Evolutionary conservation across 495 filamentous ascomycete species (phyloP).

Genomic region (Penicillium verhagenii): DNA sequence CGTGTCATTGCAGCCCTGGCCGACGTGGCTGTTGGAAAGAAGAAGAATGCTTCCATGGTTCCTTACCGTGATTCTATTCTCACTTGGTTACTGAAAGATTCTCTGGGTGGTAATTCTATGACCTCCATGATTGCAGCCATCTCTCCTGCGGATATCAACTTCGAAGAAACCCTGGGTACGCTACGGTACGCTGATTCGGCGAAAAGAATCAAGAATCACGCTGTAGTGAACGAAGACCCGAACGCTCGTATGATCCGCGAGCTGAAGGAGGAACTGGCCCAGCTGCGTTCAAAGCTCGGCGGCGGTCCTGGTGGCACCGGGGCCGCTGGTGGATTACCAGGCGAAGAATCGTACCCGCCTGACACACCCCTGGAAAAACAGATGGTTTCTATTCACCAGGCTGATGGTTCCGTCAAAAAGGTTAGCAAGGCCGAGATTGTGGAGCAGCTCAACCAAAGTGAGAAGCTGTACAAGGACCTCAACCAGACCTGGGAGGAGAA

Average conservation of each 20-base stretch:
- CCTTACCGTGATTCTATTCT: slow-evolving; percentile 96
- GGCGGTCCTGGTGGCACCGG: slow-evolving; percentile 55
- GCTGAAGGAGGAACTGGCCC: slow-evolving; percentile 89
- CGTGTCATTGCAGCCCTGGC: slow-evolving; percentile 97
- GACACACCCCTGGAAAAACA: slow-evolving; percentile 92
- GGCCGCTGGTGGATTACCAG: slow-evolving; percentile 41
- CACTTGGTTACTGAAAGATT: slow-evolving; percentile 97
- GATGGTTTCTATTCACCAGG: slow-evolving; percentile 87
- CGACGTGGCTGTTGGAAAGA: slow-evolving; percentile 83
- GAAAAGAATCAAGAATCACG: slow-evolving; percentile 99
- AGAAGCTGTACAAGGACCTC: slow-evolving; percentile 93
- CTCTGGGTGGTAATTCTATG: slow-evolving; percentile 97
- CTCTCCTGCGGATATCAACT: slow-evolving; percentile 98
- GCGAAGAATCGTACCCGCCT: slow-evolving; percentile 82
- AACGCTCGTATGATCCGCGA: slow-evolving; percentile 99
- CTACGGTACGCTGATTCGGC: slow-evolving; percentile 96
- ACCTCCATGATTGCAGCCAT: slow-evolving; percentile 99
- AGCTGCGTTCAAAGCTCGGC: slow-evolving; percentile 82
- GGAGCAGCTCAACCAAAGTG: slow-evolving; percentile 90
- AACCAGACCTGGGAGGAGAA: slow-evolving; percentile 99
- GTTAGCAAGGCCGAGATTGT: slow-evolving; percentile 98
- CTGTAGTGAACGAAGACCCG: slow-evolving; percentile 97
- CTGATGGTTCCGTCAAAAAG: slow-evolving; percentile 86
- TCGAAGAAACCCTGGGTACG: slow-evolving; percentile 94
- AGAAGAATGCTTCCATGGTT: slow-evolving; percentile 80